A percentile compares a stretch with the other conserved stretches of the same genome.
Evolutionary conservation across 352 stramenopile genomes (phyloP).

Genomic region (Globisporangium cylindrosporum): DNA sequence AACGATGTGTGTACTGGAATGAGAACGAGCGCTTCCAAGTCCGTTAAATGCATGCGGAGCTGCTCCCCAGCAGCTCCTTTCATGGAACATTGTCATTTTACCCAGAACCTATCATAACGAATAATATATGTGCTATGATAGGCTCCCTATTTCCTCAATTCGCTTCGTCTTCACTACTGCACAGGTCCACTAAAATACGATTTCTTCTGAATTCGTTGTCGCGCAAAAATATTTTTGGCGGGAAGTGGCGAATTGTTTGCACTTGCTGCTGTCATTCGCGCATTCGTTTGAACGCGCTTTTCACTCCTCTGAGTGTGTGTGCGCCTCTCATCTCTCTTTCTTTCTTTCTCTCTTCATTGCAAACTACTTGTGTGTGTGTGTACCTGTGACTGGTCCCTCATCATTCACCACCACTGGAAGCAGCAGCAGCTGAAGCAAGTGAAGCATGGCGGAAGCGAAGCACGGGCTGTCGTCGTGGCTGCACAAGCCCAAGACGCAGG

Average conservation of each 20-base stretch:
- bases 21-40: not conserved
- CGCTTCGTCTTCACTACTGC: not conserved
- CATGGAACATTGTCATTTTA: not conserved
- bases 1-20: not conserved
- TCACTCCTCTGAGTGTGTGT: not conserved
- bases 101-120: not conserved
- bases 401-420: slow-evolving; percentile 1
- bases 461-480: slow-evolving; percentile 41
- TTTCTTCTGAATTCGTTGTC: not conserved
- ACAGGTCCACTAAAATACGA: not conserved
- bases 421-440: not conserved
- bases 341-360: too few relatives aligned
- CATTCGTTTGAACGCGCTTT: not conserved
- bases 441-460: slow-evolving; percentile 27
- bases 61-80: not conserved
- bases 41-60: not conserved
- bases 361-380: too few relatives aligned
- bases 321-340: not conserved
- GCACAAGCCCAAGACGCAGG: slow-evolving; percentile 17
- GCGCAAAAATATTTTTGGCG: slow-evolving; percentile 10
- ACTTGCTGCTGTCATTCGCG: slow-evolving; percentile 1
- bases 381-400: not conserved
- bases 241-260: slow-evolving; percentile 12
- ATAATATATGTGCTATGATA: not conserved
- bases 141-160: not conserved